A percentile compares a stretch with the other conserved stretches of the same genome.
These are phyloP conservation scores for Cutaneotrichosporon dermatis DNA, from an alignment of 1,284 basidiomycete genomes.

Conservation along the genomic window DNA sequence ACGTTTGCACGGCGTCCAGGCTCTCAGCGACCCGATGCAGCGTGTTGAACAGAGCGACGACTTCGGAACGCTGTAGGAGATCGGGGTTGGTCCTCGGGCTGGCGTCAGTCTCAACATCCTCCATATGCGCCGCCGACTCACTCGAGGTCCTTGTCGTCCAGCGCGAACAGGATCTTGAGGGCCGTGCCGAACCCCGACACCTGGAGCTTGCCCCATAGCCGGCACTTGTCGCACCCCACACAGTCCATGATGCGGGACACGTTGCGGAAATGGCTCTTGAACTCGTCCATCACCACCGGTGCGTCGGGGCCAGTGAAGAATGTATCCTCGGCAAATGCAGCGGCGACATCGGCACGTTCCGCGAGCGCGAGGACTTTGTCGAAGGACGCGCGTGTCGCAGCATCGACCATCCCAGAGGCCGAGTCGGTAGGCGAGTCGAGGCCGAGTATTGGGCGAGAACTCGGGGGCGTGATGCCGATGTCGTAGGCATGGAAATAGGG, in stretches of 20 bases:
- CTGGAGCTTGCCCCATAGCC: slow-evolving; percentile 97
- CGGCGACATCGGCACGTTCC: slow-evolving; percentile 44
- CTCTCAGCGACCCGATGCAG: slow-evolving; percentile 87
- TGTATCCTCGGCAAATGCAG: slow-evolving; percentile 73
- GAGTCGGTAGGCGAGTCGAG: no score
- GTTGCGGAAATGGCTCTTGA: slow-evolving; percentile 94
- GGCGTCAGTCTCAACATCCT: not conserved
- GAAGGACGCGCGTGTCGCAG: slow-evolving; percentile 50
- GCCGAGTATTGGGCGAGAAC: not conserved
- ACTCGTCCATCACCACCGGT: slow-evolving; percentile 85
- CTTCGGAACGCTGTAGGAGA: slow-evolving; percentile 82
- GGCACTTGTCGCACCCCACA: slow-evolving; percentile 96
- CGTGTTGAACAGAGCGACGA: slow-evolving; percentile 96
- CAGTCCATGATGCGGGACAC: slow-evolving; percentile 98
- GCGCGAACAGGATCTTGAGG: slow-evolving; percentile 92
- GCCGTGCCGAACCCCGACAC: slow-evolving; percentile 91
- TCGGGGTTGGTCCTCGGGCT: slow-evolving; percentile 69
- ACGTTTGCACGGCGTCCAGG: slow-evolving; percentile 70
- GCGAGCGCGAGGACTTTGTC: slow-evolving; percentile 65
- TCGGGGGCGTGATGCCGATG: slow-evolving; percentile 60
- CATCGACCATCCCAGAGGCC: no score
- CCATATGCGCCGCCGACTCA: slow-evolving; percentile 51
- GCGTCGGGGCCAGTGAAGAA: slow-evolving; percentile 83
- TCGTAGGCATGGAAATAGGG: slow-evolving; percentile 81
- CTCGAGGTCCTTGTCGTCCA: slow-evolving; percentile 82